These are phyloP conservation scores for Corniculantispora saksenae DNA, from an alignment of 2,329 filamentous ascomycete genomes.

Conservation along the genomic window DNA sequence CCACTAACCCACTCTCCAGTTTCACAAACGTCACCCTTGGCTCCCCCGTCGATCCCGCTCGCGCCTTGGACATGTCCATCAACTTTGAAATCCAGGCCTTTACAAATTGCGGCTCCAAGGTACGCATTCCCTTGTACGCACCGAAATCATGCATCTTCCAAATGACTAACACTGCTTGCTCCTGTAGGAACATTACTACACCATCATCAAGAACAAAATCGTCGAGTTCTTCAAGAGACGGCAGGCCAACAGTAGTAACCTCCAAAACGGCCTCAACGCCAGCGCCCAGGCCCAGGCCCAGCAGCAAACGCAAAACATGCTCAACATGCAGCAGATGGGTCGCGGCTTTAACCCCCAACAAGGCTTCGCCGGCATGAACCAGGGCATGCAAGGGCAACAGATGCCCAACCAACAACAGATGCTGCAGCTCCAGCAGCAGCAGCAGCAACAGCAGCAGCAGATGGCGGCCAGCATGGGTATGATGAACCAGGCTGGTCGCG, in stretches of 20 bases:
- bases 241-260: slow-evolving; percentile 48
- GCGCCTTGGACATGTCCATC: slow-evolving; percentile 7
- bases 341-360: slow-evolving; percentile 53
- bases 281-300: slow-evolving; percentile 44
- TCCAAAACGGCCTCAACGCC: slow-evolving; percentile 53
- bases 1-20: slow-evolving; percentile 34
- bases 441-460: slow-evolving; percentile 28
- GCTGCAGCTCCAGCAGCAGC: slow-evolving; percentile 31
- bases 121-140: slow-evolving; percentile 28
- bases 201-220: slow-evolving; percentile 46
- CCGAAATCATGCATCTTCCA: neutral
- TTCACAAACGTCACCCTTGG: slow-evolving; percentile 54
- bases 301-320: slow-evolving; percentile 46
- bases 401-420: slow-evolving; percentile 49
- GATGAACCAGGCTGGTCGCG: slow-evolving; percentile 37
- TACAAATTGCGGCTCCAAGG: slow-evolving; percentile 48
- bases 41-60: neutral
- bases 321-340: slow-evolving; percentile 57
- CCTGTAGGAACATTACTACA: slow-evolving; percentile 51
- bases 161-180: slow-evolving; percentile 24
- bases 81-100: slow-evolving; percentile 51
- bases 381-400: slow-evolving; percentile 42
- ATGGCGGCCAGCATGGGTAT: slow-evolving; percentile 39
- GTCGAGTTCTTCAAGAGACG: slow-evolving; percentile 53
- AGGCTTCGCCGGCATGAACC: slow-evolving; percentile 55